Base-by-base conservation (phyloP, 2,329 filamentous ascomycete species). In the Alternaria solani region DNA sequence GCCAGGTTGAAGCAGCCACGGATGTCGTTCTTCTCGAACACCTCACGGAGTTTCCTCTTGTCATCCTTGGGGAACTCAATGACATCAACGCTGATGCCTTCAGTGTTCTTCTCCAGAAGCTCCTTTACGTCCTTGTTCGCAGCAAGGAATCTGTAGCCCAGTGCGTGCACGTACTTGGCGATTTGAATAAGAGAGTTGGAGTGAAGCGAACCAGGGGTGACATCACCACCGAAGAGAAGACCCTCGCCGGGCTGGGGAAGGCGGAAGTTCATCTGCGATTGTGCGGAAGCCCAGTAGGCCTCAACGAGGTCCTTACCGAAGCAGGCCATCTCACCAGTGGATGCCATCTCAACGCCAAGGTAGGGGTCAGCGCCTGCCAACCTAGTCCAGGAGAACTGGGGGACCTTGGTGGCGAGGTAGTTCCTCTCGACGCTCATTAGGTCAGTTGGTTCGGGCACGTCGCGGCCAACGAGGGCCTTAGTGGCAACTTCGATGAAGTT, bases 201-300 rank as follows among this genome's bases (percentile, higher is more conserved):
- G 61, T 71, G 68, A 1, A 72, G 65, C 26, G 68, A 65, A 43
- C 62, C 67, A n/a, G 64, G 49, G 69, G 83, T 85, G 62, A 88
- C 82, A 78, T 97, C 92, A 71, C 95, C 95, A 66, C 95, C 95
- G 68, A 99, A 92, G 54, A 99, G 89, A 60, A 99, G 89, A 82
- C 95, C 94, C 85, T 97, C 93, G 68, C 95, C 95, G 54, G 93
- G 92, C 80, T 96, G 90, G 43, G 95, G 95, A 74, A 97, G 88
- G 71, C 94, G 92, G 92, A 98, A 98, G 88, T 98, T 99, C 94
- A 98, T 99, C 73, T 92, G 94, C 20, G 93, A 95, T 82, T 99
- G 95, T 63, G 97, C 85, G 18, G 94, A 96, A 26, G 94, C 86
- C 95, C 95, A 99, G 88, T 99, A 99, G 55, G 95, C 95, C 79